Conservation (phyloP, 331 rosid species). For the Malus hybrid region DNA sequence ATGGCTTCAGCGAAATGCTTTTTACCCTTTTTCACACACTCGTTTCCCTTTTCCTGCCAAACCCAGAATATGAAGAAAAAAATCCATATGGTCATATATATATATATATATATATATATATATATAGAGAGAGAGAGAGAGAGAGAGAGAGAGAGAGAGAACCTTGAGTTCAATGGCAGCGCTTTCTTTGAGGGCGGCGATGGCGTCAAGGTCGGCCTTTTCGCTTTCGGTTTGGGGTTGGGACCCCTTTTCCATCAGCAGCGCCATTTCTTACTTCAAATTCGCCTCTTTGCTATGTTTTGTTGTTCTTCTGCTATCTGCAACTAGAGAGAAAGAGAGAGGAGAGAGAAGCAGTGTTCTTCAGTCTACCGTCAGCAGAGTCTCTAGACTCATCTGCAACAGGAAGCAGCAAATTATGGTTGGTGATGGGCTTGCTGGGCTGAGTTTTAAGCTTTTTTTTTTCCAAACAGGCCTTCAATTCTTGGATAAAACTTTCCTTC, state of each 20-base stretch:
- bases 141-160: neutral
- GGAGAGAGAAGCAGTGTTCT: neutral
- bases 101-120: too few relatives aligned
- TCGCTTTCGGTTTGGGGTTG: constrained; percentile 72
- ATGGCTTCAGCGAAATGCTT: constrained; percentile 77
- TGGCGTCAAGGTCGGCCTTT: constrained; percentile 93
- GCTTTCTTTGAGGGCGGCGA: constrained; percentile 72
- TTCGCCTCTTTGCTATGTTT: neutral
- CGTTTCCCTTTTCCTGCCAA: constrained; percentile 82
- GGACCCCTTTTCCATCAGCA: constrained; percentile 77
- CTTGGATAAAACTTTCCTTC: neutral
- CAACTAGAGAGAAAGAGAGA: too few relatives aligned
- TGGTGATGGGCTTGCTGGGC: neutral
- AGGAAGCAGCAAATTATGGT: neutral
- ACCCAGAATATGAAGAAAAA: neutral
- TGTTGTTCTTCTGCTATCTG: neutral
- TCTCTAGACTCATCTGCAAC: neutral
- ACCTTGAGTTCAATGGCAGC: constrained; percentile 82
- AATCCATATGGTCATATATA: too few relatives aligned
- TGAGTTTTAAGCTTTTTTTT: neutral
- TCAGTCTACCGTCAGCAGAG: neutral
- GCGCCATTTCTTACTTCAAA: constrained; percentile 44
- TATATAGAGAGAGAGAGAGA: neutral
- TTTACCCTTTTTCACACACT: constrained; percentile 71
- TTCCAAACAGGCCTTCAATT: neutral